Conservation (phyloP, 768 basidiomycete species). For the Tephrocybe sp. region DNA sequence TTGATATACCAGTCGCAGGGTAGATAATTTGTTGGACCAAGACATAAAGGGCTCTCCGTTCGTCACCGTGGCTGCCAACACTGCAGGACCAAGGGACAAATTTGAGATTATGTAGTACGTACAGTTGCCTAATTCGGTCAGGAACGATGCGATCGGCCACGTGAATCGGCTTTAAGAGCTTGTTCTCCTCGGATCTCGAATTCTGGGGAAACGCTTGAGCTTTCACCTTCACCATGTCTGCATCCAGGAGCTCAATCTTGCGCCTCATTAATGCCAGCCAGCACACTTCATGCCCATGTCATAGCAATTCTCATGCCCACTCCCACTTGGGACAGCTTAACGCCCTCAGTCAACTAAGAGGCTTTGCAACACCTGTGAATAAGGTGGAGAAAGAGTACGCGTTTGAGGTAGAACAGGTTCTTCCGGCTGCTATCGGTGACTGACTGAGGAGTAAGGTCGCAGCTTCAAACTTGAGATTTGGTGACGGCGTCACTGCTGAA, state of each 20-base stretch:
- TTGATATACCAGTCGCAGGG: too few relatives aligned
- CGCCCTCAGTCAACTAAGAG: conserved; percentile 63
- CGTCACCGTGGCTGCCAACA: too few relatives aligned
- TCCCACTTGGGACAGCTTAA: conserved; percentile 42
- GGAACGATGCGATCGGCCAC: conserved; percentile 10
- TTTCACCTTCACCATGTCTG: conserved; percentile 36
- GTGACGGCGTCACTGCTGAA: conserved; percentile 86
- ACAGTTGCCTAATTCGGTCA: conserved; percentile 1
- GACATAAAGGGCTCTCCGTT: too few relatives aligned
- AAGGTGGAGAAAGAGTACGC: conserved; percentile 83
- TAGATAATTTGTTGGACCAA: too few relatives aligned
- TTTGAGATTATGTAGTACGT: too few relatives aligned
- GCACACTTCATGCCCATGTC: conserved; percentile 77
- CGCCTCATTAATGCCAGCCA: conserved; percentile 78
- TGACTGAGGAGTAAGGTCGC: conserved; percentile 53
- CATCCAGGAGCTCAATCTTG: conserved; percentile 61
- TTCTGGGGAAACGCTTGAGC: conserved; percentile 7
- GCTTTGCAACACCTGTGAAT: conserved; percentile 77
- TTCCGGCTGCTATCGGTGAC: neutral
- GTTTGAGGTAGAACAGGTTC: conserved; percentile 61
- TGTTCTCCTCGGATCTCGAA: neutral
- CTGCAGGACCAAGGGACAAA: too few relatives aligned
- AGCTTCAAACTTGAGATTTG: conserved; percentile 86
- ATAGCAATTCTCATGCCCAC: conserved; percentile 54
- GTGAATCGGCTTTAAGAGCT: conserved; percentile 7